A percentile compares a stretch with the other conserved stretches of the same genome.
Conservation (phyloP, 2,329 filamentous ascomycete genomes). For the Neopestalotiopsis sp. region DNA sequence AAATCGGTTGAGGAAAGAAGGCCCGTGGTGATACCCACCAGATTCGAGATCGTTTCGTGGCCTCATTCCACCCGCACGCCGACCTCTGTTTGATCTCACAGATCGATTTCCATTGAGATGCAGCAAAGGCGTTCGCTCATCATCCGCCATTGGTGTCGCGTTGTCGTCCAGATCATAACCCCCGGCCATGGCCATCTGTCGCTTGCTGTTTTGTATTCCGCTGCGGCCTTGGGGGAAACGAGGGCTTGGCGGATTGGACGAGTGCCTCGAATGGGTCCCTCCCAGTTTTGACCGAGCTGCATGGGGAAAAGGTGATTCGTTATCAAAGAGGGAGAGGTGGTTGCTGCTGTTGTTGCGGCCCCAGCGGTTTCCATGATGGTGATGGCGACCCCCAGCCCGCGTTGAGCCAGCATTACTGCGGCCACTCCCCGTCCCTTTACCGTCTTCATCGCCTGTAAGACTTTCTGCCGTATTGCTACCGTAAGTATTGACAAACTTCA, state of each 20-base stretch:
- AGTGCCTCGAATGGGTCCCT: conserved; percentile 60
- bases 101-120: conserved; percentile 53
- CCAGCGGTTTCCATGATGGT: conserved; percentile 77
- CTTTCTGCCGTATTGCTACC: conserved; percentile 61
- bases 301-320: conserved; percentile 78
- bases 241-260: conserved; percentile 74
- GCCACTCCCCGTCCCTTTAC: conserved; percentile 57
- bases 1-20: conserved; percentile 72
- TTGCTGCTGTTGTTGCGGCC: conserved; percentile 71
- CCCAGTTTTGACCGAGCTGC: conserved; percentile 67
- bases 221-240: conserved; percentile 45
- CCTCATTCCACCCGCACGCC: conserved; percentile 60
- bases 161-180: conserved; percentile 83
- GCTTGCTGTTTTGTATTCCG: conserved; percentile 44
- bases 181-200: conserved; percentile 64
- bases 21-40: conserved; percentile 67
- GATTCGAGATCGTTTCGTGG: conserved; percentile 67
- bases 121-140: conserved; percentile 81
- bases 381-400: conserved; percentile 73
- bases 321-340: conserved; percentile 76
- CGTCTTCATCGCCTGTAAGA: conserved; percentile 68
- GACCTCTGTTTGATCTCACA: conserved; percentile 61
- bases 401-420: conserved; percentile 67
- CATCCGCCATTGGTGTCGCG: conserved; percentile 74
- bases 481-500: conserved; percentile 92